Evolutionary conservation across 345 rosid species (phyloP).

Genomic region (Clarkia xantiana): DNA sequence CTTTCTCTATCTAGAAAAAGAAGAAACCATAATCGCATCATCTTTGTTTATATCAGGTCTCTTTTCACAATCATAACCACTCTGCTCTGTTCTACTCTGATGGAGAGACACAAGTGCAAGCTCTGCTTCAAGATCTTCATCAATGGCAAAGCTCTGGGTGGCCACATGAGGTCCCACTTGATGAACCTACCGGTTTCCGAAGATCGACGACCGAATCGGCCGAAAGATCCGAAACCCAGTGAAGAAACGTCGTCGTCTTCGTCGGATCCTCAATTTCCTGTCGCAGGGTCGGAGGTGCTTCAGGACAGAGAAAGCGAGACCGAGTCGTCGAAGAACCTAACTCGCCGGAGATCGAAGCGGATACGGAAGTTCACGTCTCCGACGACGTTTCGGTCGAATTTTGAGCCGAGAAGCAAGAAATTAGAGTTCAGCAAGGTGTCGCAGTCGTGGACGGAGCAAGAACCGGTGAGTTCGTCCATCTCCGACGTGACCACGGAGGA

Average conservation of each 20-base stretch:
- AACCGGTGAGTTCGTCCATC: constrained; percentile 56
- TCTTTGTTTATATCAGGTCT: too few species aligned
- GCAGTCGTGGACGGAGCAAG: constrained; percentile 27
- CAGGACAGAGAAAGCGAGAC: constrained; percentile 73
- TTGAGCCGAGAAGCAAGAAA: constrained; percentile 6
- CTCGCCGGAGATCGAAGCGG: constrained; percentile 53
- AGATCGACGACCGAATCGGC: constrained; percentile 3
- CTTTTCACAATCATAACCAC: too few species aligned
- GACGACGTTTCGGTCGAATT: too few species aligned
- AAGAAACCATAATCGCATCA: not conserved
- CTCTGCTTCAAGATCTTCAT: constrained; percentile 49
- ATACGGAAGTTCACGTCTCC: constrained; percentile 11
- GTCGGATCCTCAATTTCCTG: constrained; percentile 39
- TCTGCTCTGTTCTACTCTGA: constrained; percentile 14
- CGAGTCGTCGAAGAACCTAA: constrained; percentile 54
- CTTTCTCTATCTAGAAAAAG: constrained; percentile 5
- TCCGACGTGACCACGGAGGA: constrained; percentile 71
- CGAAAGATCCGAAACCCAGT: constrained; percentile 17
- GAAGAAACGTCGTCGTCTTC: constrained; percentile 18
- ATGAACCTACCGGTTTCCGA: constrained; percentile 24
- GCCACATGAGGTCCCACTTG: constrained; percentile 84
- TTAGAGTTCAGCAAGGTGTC: constrained; percentile 7
- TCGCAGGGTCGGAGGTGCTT: constrained; percentile 37
- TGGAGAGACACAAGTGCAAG: constrained; percentile 68
- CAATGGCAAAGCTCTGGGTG: constrained; percentile 70